Evolutionary conservation across 1,284 basidiomycete genomes (phyloP).

Genomic region (Cutaneotrichosporon sp.): DNA sequence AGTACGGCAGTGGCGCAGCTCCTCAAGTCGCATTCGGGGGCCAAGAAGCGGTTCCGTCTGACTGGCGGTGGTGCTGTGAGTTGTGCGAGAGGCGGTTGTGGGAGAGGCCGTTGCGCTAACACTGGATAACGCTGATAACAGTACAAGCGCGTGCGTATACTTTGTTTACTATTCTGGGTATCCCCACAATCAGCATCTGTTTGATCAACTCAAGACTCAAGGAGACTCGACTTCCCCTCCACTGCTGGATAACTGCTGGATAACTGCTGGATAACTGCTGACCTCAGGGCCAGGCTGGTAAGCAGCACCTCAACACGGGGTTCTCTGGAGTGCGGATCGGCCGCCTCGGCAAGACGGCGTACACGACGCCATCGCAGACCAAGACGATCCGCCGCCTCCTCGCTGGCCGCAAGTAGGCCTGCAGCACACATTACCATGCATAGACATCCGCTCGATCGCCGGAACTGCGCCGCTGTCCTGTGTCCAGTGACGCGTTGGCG

Average conservation of each 20-base stretch:
- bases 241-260: too few species aligned
- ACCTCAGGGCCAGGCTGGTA: slow-evolving; percentile 38
- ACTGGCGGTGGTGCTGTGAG: slow-evolving; percentile 20
- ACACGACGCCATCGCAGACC: slow-evolving; percentile 36
- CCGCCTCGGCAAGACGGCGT: slow-evolving; percentile 37
- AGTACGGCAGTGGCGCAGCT: slow-evolving; percentile 22
- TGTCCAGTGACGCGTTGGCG: too few species aligned
- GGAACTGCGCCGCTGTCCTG: too few species aligned
- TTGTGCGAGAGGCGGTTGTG: neutral
- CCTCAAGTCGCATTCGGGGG: slow-evolving; percentile 41
- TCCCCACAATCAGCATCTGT: too few species aligned
- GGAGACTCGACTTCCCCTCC: too few species aligned
- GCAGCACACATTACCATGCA: slow-evolving; percentile 9
- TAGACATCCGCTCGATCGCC: slow-evolving; percentile 3
- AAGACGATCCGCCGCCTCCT: slow-evolving; percentile 9
- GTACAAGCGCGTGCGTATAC: slow-evolving; percentile 35
- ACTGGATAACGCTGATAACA: slow-evolving; percentile 12
- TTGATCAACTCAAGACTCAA: too few species aligned
- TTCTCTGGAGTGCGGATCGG: slow-evolving; percentile 41
- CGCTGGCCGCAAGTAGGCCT: neutral
- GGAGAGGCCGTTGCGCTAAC: neutral
- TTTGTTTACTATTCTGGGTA: too few species aligned
- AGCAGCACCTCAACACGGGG: slow-evolving; percentile 42
- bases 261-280: too few species aligned
- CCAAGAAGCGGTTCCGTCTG: slow-evolving; percentile 42